These are phyloP conservation scores for Xylaria venustula DNA, from an alignment of 495 filamentous ascomycete genomes.

Conservation along the genomic window DNA sequence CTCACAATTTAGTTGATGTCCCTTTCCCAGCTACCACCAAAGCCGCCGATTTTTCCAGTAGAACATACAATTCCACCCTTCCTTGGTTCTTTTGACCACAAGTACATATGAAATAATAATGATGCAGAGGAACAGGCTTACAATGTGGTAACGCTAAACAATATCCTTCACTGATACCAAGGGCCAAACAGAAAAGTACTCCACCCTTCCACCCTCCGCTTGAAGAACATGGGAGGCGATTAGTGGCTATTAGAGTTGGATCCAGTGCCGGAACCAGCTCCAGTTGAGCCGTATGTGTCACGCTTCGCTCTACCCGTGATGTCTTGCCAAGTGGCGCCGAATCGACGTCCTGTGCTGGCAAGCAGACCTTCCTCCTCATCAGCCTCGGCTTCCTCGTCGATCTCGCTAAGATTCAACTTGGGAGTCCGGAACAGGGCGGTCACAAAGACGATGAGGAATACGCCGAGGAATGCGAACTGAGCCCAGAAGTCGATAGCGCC, in stretches of 20 bases:
- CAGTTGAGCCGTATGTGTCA: conserved; percentile 4
- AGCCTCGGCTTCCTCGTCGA: conserved; percentile 88
- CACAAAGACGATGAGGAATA: conserved; percentile 76
- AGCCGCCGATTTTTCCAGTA: neutral
- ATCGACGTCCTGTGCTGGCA: conserved; percentile 73
- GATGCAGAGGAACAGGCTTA: neutral
- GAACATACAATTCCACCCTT: neutral
- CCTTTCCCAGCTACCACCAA: neutral
- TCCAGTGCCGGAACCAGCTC: neutral
- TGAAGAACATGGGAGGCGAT: neutral
- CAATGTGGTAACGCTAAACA: neutral
- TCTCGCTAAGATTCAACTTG: conserved; percentile 65
- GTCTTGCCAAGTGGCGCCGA: conserved; percentile 86
- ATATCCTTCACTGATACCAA: neutral
- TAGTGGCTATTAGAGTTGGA: conserved; percentile 1
- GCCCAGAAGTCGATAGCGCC: conserved; percentile 93
- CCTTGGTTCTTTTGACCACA: neutral
- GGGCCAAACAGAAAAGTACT: neutral
- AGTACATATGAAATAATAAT: neutral
- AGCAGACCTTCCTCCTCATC: conserved; percentile 93
- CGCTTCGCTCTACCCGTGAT: conserved; percentile 57
- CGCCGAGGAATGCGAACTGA: conserved; percentile 83
- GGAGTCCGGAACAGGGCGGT: conserved; percentile 78
- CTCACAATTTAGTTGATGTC: neutral
- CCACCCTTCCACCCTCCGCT: neutral